Percentiles rank a stretch among this genome's conserved stretches.
These are phyloP conservation scores for Candida albicans DNA, from an alignment of 1,139 yeast species.

Conservation along the genomic window DNA sequence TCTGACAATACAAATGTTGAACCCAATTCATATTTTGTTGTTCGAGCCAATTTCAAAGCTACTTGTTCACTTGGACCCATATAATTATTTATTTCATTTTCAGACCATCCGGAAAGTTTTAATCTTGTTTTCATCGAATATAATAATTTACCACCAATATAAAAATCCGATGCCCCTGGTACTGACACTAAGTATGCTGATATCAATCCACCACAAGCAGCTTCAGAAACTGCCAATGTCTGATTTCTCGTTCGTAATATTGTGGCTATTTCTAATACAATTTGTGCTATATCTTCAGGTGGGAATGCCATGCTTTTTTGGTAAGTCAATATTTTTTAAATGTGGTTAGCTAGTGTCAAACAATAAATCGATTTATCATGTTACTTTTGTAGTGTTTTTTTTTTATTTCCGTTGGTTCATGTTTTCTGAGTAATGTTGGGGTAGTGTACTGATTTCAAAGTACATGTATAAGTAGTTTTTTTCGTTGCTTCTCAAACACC, in stretches of 20 bases:
- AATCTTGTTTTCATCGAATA: conserved; percentile 75
- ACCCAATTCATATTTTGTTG: conserved; percentile 76
- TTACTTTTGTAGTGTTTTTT: neutral
- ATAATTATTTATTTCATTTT: conserved; percentile 63
- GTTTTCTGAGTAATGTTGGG: neutral
- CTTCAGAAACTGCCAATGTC: conserved; percentile 79
- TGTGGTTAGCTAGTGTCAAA: too few relatives aligned
- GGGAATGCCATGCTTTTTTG: conserved; percentile 62
- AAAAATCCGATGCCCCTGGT: conserved; percentile 83
- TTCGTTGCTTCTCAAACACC: too few relatives aligned
- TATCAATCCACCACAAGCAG: conserved; percentile 86
- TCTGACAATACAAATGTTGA: conserved; percentile 80
- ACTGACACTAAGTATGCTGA: conserved; percentile 78
- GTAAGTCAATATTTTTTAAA: too few relatives aligned
- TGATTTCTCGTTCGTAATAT: conserved; percentile 53
- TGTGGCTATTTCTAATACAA: conserved; percentile 58
- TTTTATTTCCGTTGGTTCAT: neutral
- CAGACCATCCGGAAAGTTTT: conserved; percentile 76
- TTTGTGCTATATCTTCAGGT: conserved; percentile 49
- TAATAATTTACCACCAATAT: conserved; percentile 80
- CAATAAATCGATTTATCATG: neutral
- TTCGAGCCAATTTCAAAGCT: conserved; percentile 73
- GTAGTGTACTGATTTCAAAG: conserved; percentile 2
- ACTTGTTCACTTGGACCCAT: conserved; percentile 84
- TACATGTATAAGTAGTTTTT: too few relatives aligned